A percentile compares a stretch with the other conserved stretches of the same genome.
These are phyloP conservation scores for Exophiala lecanii-corni DNA, from an alignment of 2,329 filamentous ascomycete genomes.

Conservation along the genomic window DNA sequence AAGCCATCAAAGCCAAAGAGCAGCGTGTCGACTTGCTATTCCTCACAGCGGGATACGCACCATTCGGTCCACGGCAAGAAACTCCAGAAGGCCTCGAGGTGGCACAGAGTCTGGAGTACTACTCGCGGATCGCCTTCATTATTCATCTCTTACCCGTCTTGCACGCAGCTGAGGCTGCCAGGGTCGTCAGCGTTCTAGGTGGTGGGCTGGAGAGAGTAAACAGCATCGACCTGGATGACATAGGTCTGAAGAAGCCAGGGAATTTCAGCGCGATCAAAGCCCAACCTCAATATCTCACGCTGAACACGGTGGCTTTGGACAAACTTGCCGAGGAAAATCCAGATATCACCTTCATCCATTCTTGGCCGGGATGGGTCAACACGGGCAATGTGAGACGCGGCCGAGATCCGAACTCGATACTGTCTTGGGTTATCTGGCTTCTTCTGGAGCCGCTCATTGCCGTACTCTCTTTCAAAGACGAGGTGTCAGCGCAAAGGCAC, in stretches of 20 bases:
- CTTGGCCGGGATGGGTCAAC: conserved; percentile 34
- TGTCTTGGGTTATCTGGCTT: conserved; percentile 27
- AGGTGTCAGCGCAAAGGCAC: conserved; percentile 44
- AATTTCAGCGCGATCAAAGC: conserved; percentile 30
- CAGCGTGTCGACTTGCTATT: conserved; percentile 42
- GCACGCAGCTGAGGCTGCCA: conserved; percentile 25
- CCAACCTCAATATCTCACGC: conserved; percentile 30
- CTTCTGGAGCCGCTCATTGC: conserved; percentile 9
- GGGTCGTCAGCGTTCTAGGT: conserved; percentile 34
- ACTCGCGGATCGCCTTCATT: conserved; percentile 42
- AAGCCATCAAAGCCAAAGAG: conserved; percentile 37
- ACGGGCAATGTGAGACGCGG: conserved; percentile 34
- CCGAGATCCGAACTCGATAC: conserved; percentile 3
- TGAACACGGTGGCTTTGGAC: conserved; percentile 34
- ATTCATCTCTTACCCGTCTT: conserved; percentile 41
- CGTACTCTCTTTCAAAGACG: conserved; percentile 25
- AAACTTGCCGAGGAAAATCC: conserved; percentile 32
- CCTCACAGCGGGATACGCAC: conserved; percentile 42
- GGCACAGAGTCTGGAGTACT: conserved; percentile 39
- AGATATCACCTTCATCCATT: conserved; percentile 35
- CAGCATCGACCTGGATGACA: conserved; percentile 32
- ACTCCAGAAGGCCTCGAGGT: conserved; percentile 43
- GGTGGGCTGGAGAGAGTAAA: conserved; percentile 32
- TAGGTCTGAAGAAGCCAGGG: conserved; percentile 33
- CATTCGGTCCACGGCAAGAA: conserved; percentile 36